These are phyloP conservation scores for Geosmithia flava DNA, from an alignment of 2,329 filamentous ascomycete genomes.

Conservation along the genomic window DNA sequence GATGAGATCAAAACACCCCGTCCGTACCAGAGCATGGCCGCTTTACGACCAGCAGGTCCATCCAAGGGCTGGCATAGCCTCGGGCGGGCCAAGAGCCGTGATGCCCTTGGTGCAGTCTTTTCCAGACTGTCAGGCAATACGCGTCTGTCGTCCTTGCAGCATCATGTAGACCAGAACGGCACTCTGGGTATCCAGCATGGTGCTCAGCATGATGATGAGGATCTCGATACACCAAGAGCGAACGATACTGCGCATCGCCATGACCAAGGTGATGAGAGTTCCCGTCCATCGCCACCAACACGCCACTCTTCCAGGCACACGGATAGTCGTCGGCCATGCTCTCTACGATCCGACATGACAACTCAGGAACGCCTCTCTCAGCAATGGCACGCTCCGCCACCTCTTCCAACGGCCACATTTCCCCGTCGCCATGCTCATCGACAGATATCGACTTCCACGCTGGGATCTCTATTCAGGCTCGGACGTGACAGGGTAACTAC, in stretches of 20 bases:
- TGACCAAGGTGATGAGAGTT: background rate
- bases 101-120: too few species aligned
- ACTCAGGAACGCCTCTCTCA: slow-evolving; percentile 2
- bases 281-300: background rate
- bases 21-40: background rate
- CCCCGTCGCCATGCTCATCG: background rate
- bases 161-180: too few species aligned
- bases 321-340: background rate
- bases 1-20: background rate
- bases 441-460: background rate
- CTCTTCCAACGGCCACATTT: background rate
- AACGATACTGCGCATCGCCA: background rate
- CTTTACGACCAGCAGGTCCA: too few species aligned
- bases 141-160: too few species aligned
- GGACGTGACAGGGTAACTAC: background rate
- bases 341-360: slow-evolving; percentile 1
- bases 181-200: too few species aligned
- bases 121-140: too few species aligned
- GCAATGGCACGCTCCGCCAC: background rate
- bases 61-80: too few species aligned
- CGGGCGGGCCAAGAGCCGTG: too few species aligned
- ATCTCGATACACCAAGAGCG: background rate
- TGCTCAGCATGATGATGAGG: background rate
- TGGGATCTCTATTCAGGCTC: background rate
- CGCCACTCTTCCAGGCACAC: background rate